phyloP scores from a whole-genome alignment of 768 basidiomycete species.

The Gautieria morchelliformis region DNA sequence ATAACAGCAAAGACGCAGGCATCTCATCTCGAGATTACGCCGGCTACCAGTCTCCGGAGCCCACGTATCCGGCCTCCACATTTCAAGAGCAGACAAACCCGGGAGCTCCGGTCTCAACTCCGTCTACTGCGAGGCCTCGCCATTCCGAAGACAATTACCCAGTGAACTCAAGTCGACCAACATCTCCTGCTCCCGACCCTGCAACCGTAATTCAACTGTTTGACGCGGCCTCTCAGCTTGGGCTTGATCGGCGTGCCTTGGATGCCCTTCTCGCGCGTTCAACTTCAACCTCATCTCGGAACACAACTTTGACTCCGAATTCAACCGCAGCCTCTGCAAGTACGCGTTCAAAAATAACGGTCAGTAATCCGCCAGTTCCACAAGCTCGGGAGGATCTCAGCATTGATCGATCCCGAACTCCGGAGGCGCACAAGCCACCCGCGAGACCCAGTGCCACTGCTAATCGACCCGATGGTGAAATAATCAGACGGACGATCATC shows the following conservation, averaged over 20 bases:
- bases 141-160: constrained; percentile 21
- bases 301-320: not conserved
- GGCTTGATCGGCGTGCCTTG: constrained; percentile 62
- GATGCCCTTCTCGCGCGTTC: constrained; percentile 67
- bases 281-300: constrained; percentile 51
- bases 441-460: not conserved
- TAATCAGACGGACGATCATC: constrained; percentile 74
- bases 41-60: constrained; percentile 23
- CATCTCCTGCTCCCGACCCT: constrained; percentile 28
- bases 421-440: not conserved
- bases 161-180: constrained; percentile 18
- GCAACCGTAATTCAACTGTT: constrained; percentile 63
- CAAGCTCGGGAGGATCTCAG: not conserved
- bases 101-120: not conserved
- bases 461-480: constrained; percentile 11
- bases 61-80: constrained; percentile 20
- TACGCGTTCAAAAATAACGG: not conserved
- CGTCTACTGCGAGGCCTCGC: constrained; percentile 18
- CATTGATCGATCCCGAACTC: not conserved
- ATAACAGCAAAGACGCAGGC: constrained; percentile 14
- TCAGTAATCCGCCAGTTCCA: not conserved
- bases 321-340: not conserved
- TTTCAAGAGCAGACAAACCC: not conserved
- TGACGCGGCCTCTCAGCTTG: constrained; percentile 64
- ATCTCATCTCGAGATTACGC: constrained; percentile 22